These are phyloP conservation scores for Cerioporus squamosus DNA, from an alignment of 1,284 basidiomycete genomes.

Conservation along the genomic window DNA sequence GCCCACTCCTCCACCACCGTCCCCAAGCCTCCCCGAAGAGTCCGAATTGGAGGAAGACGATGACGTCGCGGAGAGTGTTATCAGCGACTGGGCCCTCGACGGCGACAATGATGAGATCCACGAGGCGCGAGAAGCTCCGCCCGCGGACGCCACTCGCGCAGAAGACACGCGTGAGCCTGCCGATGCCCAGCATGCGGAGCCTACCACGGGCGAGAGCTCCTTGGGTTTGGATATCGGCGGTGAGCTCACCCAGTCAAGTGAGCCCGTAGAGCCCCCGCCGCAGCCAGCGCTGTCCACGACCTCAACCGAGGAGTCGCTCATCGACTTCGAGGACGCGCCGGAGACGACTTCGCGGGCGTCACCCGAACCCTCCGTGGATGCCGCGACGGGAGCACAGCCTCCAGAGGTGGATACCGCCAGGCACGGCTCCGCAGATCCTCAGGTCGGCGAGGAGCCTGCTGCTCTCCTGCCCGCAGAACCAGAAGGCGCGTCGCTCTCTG, in stretches of 20 bases:
- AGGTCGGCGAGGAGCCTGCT: too few relatives aligned
- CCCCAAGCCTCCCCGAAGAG: slow-evolving; percentile 11
- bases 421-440: neutral
- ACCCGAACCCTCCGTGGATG: too few relatives aligned
- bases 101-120: slow-evolving; percentile 3
- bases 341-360: too few relatives aligned
- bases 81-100: slow-evolving; percentile 23
- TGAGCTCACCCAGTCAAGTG: neutral
- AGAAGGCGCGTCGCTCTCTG: neutral
- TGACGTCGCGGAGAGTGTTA: slow-evolving; percentile 16
- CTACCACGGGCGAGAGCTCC: neutral
- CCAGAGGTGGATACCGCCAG: neutral
- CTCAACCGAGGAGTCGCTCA: neutral
- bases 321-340: neutral
- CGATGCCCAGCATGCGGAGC: neutral
- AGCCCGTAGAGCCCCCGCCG: neutral
- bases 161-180: neutral
- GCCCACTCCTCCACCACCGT: slow-evolving; percentile 3
- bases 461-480: neutral
- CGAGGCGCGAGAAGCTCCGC: neutral
- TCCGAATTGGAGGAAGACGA: slow-evolving; percentile 12
- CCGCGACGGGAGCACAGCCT: neutral
- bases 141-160: neutral
- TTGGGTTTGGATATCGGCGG: slow-evolving; percentile 4
- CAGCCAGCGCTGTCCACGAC: neutral